These are phyloP conservation scores for Psilocybe tampanensis DNA, from an alignment of 768 basidiomycete species.

Conservation along the genomic window DNA sequence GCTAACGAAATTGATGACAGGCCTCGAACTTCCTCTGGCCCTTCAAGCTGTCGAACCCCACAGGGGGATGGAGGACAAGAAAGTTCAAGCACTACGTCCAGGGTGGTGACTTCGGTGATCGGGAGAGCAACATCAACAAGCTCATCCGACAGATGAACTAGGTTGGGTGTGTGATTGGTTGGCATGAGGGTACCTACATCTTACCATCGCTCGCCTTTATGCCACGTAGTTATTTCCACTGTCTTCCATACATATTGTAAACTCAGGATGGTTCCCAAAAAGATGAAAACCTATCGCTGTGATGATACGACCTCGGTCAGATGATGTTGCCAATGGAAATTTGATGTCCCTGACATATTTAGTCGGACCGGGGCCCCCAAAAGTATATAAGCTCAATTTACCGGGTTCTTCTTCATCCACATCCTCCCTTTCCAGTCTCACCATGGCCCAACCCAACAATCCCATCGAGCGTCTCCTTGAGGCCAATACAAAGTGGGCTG, in stretches of 20 bases:
- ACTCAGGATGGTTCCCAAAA: slow-evolving; percentile 1
- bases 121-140: slow-evolving; percentile 96
- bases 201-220: slow-evolving; percentile 20
- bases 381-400: slow-evolving; percentile 3
- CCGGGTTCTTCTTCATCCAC: slow-evolving; percentile 1
- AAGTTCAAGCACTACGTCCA: slow-evolving; percentile 98
- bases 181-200: slow-evolving; percentile 18
- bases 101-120: slow-evolving; percentile 97
- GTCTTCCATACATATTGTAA: background rate
- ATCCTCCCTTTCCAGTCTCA: background rate
- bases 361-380: background rate
- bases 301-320: background rate
- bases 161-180: slow-evolving; percentile 13
- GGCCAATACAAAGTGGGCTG: slow-evolving; percentile 73
- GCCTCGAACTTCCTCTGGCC: slow-evolving; percentile 98
- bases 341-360: background rate
- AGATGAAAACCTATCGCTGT: background rate
- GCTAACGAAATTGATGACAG: slow-evolving; percentile 32
- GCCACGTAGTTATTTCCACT: slow-evolving; percentile 4
- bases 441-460: slow-evolving; percentile 8
- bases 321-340: too few relatives aligned
- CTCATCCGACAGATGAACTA: slow-evolving; percentile 96
- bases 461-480: slow-evolving; percentile 34
- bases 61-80: slow-evolving; percentile 95
- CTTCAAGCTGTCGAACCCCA: slow-evolving; percentile 99